Percentiles rank a stretch among this genome's conserved stretches.
phyloP scores from a whole-genome alignment of 768 basidiomycete genomes.

The Amylocystis lapponica region DNA sequence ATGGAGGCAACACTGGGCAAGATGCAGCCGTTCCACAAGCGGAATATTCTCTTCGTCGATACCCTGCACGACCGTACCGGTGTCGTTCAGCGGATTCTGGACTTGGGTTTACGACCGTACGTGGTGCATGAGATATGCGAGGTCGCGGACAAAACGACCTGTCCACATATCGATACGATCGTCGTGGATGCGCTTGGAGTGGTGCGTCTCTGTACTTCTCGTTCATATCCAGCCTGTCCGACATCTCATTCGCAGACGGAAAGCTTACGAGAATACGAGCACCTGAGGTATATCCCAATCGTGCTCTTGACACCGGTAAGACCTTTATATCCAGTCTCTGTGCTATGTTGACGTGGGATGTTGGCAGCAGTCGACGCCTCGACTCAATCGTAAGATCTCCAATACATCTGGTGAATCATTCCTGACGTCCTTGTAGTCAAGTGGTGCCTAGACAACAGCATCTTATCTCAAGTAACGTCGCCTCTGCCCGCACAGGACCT shows the following conservation, averaged over 20 bases:
- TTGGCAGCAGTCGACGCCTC: slow-evolving; percentile 46
- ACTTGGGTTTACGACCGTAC: slow-evolving; percentile 73
- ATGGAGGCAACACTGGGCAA: slow-evolving; percentile 69
- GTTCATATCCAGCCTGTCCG: neutral
- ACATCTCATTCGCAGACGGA: slow-evolving; percentile 62
- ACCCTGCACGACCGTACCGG: slow-evolving; percentile 70
- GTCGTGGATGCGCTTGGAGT: slow-evolving; percentile 85
- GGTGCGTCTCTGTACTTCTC: slow-evolving; percentile 42
- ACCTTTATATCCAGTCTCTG: neutral
- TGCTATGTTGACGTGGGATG: slow-evolving; percentile 1
- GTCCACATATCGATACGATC: slow-evolving; percentile 90
- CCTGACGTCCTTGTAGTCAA: slow-evolving; percentile 53
- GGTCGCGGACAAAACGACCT: slow-evolving; percentile 73
- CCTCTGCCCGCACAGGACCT: slow-evolving; percentile 87
- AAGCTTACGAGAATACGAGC: slow-evolving; percentile 84
- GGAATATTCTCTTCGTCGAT: slow-evolving; percentile 90
- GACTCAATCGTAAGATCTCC: slow-evolving; percentile 60
- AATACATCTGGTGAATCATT: slow-evolving; percentile 12
- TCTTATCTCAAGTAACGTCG: slow-evolving; percentile 90
- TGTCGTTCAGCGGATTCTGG: slow-evolving; percentile 70
- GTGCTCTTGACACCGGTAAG: slow-evolving; percentile 73
- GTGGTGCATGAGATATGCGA: slow-evolving; percentile 76
- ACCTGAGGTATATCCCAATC: slow-evolving; percentile 93
- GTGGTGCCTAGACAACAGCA: slow-evolving; percentile 95
- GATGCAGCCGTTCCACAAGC: slow-evolving; percentile 82